Evolutionary conservation across 208 protist species (phyloP).

Genomic region (Acanthamoeba lenticulata): DNA sequence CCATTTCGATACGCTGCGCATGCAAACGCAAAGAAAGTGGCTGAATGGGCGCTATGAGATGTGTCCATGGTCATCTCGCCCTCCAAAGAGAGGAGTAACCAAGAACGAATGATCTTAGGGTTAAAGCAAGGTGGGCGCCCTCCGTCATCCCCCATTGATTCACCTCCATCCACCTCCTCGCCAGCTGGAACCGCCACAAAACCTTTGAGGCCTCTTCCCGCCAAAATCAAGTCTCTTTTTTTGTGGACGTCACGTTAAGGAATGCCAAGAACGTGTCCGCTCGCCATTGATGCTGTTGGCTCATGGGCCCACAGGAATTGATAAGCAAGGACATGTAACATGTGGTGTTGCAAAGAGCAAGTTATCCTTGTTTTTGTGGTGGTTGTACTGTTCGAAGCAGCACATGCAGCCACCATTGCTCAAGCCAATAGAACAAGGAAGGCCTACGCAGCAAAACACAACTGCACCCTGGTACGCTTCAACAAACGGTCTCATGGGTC

Average conservation of each 20-base stretch:
- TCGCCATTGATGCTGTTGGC: too few species aligned
- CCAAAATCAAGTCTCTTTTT: too few species aligned
- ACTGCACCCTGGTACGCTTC: not conserved
- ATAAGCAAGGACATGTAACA: too few species aligned
- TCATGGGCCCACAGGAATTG: too few species aligned
- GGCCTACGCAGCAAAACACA: not conserved
- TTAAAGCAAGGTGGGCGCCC: constrained; percentile 6
- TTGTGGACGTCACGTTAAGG: too few species aligned
- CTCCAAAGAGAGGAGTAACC: not conserved
- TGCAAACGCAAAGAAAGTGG: not conserved
- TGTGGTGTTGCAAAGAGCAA: too few species aligned
- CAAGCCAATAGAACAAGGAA: not conserved
- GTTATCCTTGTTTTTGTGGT: too few species aligned
- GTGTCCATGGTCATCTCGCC: not conserved
- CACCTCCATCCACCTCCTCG: not conserved
- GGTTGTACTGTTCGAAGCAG: too few species aligned
- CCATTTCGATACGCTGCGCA: not conserved
- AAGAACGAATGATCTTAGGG: constrained; percentile 44
- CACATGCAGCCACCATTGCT: not conserved
- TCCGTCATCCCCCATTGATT: not conserved
- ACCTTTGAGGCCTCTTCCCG: not conserved
- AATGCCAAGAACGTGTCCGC: too few species aligned
- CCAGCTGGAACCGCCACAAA: constrained; percentile 24
- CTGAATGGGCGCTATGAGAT: not conserved
- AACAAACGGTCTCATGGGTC: not conserved